A percentile compares a stretch with the other conserved stretches of the same genome.
phyloP scores from a whole-genome alignment of 768 basidiomycete species.

The Daedalea quercina region DNA sequence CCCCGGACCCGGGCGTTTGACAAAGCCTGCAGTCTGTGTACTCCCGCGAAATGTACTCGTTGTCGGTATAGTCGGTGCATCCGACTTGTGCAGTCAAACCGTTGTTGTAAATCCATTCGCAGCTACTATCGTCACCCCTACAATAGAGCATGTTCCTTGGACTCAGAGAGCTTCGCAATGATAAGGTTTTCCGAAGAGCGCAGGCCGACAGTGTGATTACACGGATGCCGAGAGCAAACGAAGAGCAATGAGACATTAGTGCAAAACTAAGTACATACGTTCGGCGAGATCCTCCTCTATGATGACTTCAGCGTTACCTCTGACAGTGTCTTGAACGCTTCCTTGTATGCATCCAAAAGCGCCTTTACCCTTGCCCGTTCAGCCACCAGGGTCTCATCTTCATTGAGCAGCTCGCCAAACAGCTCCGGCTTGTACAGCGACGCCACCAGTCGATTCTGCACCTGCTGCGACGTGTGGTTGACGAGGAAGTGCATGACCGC shows the following conservation, averaged over 20 bases:
- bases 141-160: no score
- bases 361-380: constrained; percentile 93
- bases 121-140: no score
- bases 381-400: constrained; percentile 92
- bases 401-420: constrained; percentile 85
- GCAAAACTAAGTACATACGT: neutral
- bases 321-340: constrained; percentile 81
- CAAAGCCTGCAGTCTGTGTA: neutral
- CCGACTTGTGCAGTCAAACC: no score
- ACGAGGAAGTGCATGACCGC: constrained; percentile 98
- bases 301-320: constrained; percentile 72
- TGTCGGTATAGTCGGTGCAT: no score
- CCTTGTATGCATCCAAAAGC: constrained; percentile 92
- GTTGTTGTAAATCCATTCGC: no score
- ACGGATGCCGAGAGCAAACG: neutral
- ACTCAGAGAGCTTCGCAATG: no score
- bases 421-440: constrained; percentile 91
- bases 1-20: constrained; percentile 3
- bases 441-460: constrained; percentile 95
- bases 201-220: no score
- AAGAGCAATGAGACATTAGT: neutral
- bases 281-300: constrained; percentile 14
- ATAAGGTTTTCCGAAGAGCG: no score
- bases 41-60: neutral
- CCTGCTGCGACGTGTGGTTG: constrained; percentile 92